Evolutionary conservation across 2,329 filamentous ascomycete species (phyloP).

Genomic region (Colletotrichum musicola): DNA sequence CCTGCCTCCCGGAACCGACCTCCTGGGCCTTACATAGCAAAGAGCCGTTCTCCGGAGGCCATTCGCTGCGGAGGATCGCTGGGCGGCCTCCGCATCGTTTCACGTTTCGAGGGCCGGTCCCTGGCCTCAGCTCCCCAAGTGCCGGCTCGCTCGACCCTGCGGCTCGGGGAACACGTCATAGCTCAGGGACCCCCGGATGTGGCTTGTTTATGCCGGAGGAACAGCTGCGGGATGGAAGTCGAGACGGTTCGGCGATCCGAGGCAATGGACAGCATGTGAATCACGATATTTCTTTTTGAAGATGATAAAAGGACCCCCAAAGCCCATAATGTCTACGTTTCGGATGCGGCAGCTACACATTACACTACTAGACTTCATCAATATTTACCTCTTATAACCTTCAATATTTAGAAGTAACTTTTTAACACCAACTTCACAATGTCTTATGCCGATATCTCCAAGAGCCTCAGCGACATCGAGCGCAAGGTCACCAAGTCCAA

Average conservation of each 20-base stretch:
- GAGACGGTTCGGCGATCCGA: constrained; percentile 14
- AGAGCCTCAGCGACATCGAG: constrained; percentile 35
- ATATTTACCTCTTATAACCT: too few relatives aligned
- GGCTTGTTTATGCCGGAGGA: constrained; percentile 24
- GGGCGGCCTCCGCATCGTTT: constrained; percentile 36
- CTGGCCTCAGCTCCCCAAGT: constrained; percentile 11
- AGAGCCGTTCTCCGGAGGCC: not conserved
- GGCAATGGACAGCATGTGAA: constrained; percentile 31
- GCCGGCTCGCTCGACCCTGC: constrained; percentile 24
- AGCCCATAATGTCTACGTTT: rapidly evolving
- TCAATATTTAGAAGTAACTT: not conserved
- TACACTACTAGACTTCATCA: too few relatives aligned
- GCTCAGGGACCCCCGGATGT: constrained; percentile 31
- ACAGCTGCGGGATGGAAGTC: not conserved
- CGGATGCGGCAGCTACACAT: rapidly evolving
- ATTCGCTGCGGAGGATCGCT: constrained; percentile 20
- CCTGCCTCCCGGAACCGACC: constrained; percentile 5
- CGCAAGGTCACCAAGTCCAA: constrained; percentile 32
- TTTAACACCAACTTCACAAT: not conserved
- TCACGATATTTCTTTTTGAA: constrained; percentile 6
- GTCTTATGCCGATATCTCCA: constrained; percentile 34
- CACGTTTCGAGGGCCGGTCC: constrained; percentile 29
- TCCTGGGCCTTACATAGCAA: not conserved
- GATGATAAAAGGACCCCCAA: constrained; percentile 22
- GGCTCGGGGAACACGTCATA: constrained; percentile 27